Evolutionary conservation across 106 monocot genomes (phyloP).

Genomic region (Xerophyta viscosa): DNA sequence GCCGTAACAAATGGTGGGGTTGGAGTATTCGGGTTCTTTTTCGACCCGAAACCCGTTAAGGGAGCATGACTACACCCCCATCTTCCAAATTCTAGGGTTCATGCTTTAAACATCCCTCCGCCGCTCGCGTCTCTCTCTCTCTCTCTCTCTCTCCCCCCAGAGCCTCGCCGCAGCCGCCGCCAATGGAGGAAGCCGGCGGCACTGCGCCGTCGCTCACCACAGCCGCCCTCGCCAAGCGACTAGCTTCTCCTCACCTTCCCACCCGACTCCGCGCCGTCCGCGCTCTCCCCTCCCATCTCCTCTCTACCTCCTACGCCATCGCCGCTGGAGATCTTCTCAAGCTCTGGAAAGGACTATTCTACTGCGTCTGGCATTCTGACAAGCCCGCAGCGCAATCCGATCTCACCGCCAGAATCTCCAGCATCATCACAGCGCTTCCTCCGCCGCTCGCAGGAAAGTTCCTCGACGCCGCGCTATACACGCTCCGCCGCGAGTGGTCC

Average conservation of each 20-base stretch:
- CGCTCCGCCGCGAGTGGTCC: constrained; percentile 86
- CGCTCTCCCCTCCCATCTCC: constrained; percentile 2
- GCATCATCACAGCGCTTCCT: constrained; percentile 33
- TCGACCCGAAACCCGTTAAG: no score
- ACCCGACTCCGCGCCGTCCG: constrained; percentile 26
- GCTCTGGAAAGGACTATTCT: constrained; percentile 99
- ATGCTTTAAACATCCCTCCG: no score
- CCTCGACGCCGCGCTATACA: constrained; percentile 49
- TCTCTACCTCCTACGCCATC: constrained; percentile 14
- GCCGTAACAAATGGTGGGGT: no score
- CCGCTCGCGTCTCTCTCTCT: no score
- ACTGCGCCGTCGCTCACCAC: constrained; percentile 21
- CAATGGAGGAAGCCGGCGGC: constrained; percentile 18
- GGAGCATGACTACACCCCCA: no score
- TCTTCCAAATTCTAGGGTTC: no score
- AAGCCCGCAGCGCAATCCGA: constrained; percentile 53
- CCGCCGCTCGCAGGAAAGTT: constrained; percentile 35
- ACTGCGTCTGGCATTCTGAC: constrained; percentile 92
- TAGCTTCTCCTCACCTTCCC: constrained; percentile 62
- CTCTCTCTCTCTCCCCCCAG: no score
- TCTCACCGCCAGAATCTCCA: constrained; percentile 47
- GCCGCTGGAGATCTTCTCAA: constrained; percentile 62
- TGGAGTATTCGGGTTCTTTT: no score
- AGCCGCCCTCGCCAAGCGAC: constrained; percentile 56
- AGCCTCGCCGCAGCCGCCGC: no score